Evolutionary conservation across 2,329 filamentous ascomycete species (phyloP).

Genomic region (Colletotrichum spinosum): DNA sequence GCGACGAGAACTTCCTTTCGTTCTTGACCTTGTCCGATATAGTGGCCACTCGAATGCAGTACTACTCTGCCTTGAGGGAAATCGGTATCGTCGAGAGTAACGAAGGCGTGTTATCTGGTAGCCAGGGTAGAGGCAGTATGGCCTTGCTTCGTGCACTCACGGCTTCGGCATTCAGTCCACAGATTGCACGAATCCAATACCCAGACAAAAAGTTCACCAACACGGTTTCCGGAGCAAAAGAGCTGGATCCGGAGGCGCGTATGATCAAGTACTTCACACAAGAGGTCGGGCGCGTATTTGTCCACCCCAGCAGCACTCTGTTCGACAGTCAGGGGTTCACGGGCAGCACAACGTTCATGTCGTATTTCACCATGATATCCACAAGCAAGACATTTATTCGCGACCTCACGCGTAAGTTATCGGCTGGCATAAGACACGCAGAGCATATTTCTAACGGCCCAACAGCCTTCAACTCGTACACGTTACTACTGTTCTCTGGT

Average conservation of each 20-base stretch:
- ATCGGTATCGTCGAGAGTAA: conserved; percentile 76
- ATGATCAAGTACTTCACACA: conserved; percentile 94
- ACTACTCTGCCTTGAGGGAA: conserved; percentile 86
- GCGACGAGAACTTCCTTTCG: conserved; percentile 86
- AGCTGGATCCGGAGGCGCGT: conserved; percentile 90
- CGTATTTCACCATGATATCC: conserved; percentile 91
- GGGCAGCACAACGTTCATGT: conserved; percentile 80
- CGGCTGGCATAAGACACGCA: neutral
- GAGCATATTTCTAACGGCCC: neutral
- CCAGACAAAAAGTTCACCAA: conserved; percentile 96
- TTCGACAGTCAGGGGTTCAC: conserved; percentile 86
- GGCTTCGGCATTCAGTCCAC: conserved; percentile 82
- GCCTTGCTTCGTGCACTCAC: conserved; percentile 76
- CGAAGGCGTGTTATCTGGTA: conserved; percentile 40
- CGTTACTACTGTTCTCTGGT: conserved; percentile 88
- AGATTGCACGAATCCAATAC: conserved; percentile 91
- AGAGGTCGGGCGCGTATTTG: conserved; percentile 88
- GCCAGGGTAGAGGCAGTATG: conserved; percentile 45
- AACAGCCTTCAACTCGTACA: conserved; percentile 87
- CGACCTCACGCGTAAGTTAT: conserved; percentile 83
- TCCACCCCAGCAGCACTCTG: conserved; percentile 89
- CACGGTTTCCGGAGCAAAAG: conserved; percentile 88
- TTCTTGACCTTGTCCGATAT: conserved; percentile 90
- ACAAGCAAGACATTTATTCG: conserved; percentile 93
- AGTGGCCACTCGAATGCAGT: conserved; percentile 85